These are phyloP conservation scores for Aspergillus spinulosporus DNA, from an alignment of 2,329 filamentous ascomycete genomes.

Conservation along the genomic window DNA sequence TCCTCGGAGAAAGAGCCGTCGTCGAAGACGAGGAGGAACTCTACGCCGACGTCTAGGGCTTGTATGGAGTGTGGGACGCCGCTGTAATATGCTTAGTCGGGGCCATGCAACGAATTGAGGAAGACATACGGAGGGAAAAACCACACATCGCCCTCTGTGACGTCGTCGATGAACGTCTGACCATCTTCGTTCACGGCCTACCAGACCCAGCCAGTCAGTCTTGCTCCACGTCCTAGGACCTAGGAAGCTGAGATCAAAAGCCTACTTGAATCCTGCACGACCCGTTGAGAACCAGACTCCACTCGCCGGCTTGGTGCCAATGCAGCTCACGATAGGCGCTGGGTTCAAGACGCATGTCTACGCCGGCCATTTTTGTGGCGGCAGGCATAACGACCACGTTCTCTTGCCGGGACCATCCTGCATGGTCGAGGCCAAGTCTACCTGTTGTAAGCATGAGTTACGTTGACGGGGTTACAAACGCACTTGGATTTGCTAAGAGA, in stretches of 20 bases:
- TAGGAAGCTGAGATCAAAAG: no score
- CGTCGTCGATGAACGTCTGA: conserved; percentile 73
- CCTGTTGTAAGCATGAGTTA: neutral
- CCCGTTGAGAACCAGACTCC: conserved; percentile 43
- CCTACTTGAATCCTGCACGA: conserved; percentile 39
- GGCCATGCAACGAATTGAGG: neutral
- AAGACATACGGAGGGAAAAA: conserved; percentile 65
- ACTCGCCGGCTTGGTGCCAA: conserved; percentile 48
- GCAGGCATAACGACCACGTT: conserved; percentile 54
- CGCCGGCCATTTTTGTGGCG: conserved; percentile 56
- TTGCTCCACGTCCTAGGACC: neutral
- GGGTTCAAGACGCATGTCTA: conserved; percentile 60
- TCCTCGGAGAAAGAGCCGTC: conserved; percentile 63
- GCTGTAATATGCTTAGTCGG: conserved; percentile 16
- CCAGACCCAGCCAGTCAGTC: no score
- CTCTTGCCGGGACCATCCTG: conserved; percentile 59
- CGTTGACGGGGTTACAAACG: neutral
- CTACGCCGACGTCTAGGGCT: conserved; percentile 66
- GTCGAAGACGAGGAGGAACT: conserved; percentile 65
- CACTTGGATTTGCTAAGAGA: conserved; percentile 52
- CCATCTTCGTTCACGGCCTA: conserved; percentile 56
- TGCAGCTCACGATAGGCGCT: conserved; percentile 64
- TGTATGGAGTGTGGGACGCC: conserved; percentile 77
- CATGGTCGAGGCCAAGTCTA: conserved; percentile 44
- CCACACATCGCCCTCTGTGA: conserved; percentile 76